A percentile compares a stretch with the other conserved stretches of the same genome.
phyloP scores from a whole-genome alignment of 2,329 filamentous ascomycete genomes.

The Paramyrothecium roridum region DNA sequence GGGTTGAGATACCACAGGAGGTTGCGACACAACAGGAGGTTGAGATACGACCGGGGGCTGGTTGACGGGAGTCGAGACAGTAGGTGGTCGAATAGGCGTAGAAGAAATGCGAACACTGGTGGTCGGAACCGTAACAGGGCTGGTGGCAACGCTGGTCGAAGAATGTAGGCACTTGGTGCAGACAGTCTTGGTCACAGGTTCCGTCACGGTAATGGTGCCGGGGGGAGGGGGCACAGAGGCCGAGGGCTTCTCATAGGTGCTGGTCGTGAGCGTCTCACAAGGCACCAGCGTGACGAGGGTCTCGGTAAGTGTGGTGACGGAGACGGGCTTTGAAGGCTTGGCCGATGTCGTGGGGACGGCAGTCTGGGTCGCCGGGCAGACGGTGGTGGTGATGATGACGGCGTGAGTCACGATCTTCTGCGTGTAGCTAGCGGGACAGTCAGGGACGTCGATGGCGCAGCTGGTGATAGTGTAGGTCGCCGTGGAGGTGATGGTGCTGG shows the following conservation, averaged over 20 bases:
- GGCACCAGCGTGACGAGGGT: slow-evolving; percentile 20
- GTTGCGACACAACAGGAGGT: not conserved
- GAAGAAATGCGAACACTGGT: not conserved
- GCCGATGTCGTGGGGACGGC: slow-evolving; percentile 7
- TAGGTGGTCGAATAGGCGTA: not conserved
- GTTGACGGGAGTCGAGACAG: not conserved
- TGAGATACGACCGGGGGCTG: too few relatives aligned
- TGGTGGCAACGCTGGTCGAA: not conserved
- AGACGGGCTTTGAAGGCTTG: slow-evolving; percentile 7
- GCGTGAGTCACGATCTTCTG: slow-evolving; percentile 25
- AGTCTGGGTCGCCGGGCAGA: slow-evolving; percentile 18
- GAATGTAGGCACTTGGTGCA: not conserved
- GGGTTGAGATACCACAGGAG: not conserved
- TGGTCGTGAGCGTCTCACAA: slow-evolving; percentile 18
- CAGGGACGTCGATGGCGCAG: slow-evolving; percentile 31
- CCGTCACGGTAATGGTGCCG: slow-evolving; percentile 13
- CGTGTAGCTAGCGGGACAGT: slow-evolving; percentile 35
- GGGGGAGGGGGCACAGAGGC: slow-evolving; percentile 11
- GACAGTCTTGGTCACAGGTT: not conserved
- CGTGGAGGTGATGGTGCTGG: slow-evolving; percentile 18
- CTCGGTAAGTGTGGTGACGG: slow-evolving; percentile 18
- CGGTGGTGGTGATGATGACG: slow-evolving; percentile 12
- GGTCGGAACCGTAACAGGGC: not conserved
- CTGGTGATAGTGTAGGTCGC: slow-evolving; percentile 28
- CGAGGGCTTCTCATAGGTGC: slow-evolving; percentile 18